Percentiles rank a stretch among this genome's conserved stretches.
Conservation (phyloP, 192 early-diverging fungal genomes). For the Tieghemiomyces parasiticus region DNA sequence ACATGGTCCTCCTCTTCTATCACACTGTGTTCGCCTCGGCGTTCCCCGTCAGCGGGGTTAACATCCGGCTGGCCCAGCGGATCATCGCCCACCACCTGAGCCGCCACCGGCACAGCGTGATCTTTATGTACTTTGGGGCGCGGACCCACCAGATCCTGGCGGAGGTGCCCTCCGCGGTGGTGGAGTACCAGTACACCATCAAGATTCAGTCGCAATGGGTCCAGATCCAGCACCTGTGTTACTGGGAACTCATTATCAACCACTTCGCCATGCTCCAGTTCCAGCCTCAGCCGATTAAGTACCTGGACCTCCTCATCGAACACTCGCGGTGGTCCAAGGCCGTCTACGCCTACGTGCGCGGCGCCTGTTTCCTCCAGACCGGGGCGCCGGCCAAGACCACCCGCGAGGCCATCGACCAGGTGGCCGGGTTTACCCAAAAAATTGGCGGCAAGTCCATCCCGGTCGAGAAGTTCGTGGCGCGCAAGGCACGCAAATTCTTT, state of each 20-base stretch:
- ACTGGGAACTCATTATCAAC: conserved; percentile 64
- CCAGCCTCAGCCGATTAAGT: conserved; percentile 32
- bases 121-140: conserved; percentile 59
- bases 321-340: conserved; percentile 81
- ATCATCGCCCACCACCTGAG: conserved; percentile 37
- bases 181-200: conserved; percentile 37
- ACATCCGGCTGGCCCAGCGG: conserved; percentile 41
- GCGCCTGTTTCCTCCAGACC: conserved; percentile 32
- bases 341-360: conserved; percentile 61
- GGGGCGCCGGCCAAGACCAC: conserved; percentile 30
- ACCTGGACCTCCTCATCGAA: conserved; percentile 43
- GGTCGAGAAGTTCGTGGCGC: conserved; percentile 74
- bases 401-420: conserved; percentile 41
- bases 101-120: conserved; percentile 46
- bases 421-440: conserved; percentile 50
- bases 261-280: conserved; percentile 46
- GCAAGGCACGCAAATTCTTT: conserved; percentile 63
- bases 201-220: conserved; percentile 47
- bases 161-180: conserved; percentile 40
- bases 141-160: conserved; percentile 40
- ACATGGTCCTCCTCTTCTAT: conserved; percentile 53
- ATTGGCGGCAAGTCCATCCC: conserved; percentile 78
- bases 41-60: conserved; percentile 49
- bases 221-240: conserved; percentile 63
- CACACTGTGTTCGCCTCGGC: conserved; percentile 58